Base-by-base conservation (phyloP, 2,329 filamentous ascomycete species). In the Triangularia setosa region DNA sequence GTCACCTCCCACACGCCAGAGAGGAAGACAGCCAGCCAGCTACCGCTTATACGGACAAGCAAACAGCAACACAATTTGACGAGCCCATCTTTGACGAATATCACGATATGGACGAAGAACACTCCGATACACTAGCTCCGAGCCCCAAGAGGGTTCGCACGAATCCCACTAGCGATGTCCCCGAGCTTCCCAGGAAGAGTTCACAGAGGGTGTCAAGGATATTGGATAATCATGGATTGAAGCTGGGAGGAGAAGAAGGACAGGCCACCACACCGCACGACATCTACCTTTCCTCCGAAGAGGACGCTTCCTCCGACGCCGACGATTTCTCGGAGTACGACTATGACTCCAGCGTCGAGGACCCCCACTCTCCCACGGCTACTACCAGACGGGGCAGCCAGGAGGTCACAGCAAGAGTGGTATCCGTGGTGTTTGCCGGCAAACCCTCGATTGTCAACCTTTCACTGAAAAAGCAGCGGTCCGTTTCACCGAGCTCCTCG, bases 231-330 rank as follows among this genome's bases (percentile, higher is more conserved):
- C 66, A 73, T 62, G 70, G 71, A 54, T 70, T 80, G 8, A 77
- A 76, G 69, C 69, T 78, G 28, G 71, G 73, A 62, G 72, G 73
- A 57, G 60, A 64, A 9, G 62, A 68, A 25, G 71, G 76, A 14
- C 76, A 79, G 56, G 76, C 78, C 23, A 73, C 71, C 40, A 71
- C 73, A 1, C 83, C 85, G 5, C 85, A 87, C 72, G 83, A 87
- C 63, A 71, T 85, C 64, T 89, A 89, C 73, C 81, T 89, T 25
- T 88, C 86, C 1, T 88, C 85, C 0, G 87, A 89, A 69, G 87
- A 89, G 72, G 87, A 88, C 67, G 85, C 81, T 28, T 88, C 86
- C 1, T 86, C 86, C 1, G 85, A 83, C 18, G 83, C 84, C 55
- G 86, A 86, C 73, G 82, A 86, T 74, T 83, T 83, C 67, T 87